phyloP scores from a whole-genome alignment of 2,329 filamentous ascomycete species.

The Hypoxylon sp. region DNA sequence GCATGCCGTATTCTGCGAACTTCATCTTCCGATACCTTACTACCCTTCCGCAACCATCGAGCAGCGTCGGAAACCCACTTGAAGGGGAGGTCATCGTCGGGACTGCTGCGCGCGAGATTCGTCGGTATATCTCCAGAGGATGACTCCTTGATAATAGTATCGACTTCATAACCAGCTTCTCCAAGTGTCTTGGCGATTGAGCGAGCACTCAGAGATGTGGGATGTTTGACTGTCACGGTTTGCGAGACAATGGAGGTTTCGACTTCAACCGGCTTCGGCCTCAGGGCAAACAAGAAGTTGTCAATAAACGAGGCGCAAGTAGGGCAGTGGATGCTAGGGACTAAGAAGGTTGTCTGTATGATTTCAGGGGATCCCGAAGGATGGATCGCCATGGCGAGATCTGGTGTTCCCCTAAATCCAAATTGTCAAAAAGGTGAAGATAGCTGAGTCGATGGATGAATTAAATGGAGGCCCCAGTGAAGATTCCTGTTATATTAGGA shows the following conservation, averaged over 20 bases:
- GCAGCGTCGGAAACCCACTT: not conserved
- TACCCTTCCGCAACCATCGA: not conserved
- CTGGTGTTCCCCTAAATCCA: not conserved
- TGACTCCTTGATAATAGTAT: constrained; percentile 14
- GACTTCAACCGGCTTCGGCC: constrained; percentile 12
- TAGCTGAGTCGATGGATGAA: not conserved
- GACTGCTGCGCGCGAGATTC: not conserved
- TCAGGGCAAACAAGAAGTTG: constrained; percentile 13
- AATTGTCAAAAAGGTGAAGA: not conserved
- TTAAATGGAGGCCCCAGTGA: not conserved
- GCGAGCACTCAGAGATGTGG: constrained; percentile 13
- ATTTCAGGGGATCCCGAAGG: constrained; percentile 4
- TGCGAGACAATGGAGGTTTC: constrained; percentile 24
- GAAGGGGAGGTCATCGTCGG: constrained; percentile 19
- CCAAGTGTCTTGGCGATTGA: constrained; percentile 12
- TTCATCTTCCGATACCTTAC: constrained; percentile 6
- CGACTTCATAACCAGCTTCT: constrained; percentile 19
- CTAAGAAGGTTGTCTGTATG: constrained; percentile 21
- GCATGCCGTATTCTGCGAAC: constrained; percentile 10
- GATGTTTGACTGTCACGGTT: constrained; percentile 13
- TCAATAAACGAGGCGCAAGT: constrained; percentile 20
- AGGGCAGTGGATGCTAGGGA: constrained; percentile 20
- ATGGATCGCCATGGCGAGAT: constrained; percentile 8
- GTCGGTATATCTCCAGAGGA: not conserved
- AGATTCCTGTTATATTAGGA: not conserved